A percentile compares a stretch with the other conserved stretches of the same genome.
Evolutionary conservation across 2,329 filamentous ascomycete genomes (phyloP).

Genomic region (Aspergillus carbonarius): DNA sequence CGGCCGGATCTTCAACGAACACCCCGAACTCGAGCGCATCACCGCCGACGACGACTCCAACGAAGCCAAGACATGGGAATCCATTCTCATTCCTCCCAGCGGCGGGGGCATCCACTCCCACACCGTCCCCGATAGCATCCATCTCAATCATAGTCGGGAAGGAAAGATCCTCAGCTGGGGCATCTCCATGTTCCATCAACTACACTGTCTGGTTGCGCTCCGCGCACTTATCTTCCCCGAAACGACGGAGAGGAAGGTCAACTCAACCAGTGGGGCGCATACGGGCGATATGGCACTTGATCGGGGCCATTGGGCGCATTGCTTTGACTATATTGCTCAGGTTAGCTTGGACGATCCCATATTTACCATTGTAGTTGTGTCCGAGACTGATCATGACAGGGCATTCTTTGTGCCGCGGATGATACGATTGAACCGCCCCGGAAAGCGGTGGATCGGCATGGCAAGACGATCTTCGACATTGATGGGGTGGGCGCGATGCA

Average conservation of each 20-base stretch:
- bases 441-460: neutral
- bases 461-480: slow-evolving; percentile 4
- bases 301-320: slow-evolving; percentile 17
- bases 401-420: slow-evolving; percentile 16
- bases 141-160: neutral
- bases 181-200: slow-evolving; percentile 16
- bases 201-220: slow-evolving; percentile 15
- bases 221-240: slow-evolving; percentile 12
- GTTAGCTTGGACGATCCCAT: neutral
- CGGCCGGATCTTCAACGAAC: neutral
- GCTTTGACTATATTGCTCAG: slow-evolving; percentile 21
- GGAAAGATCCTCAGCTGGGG: neutral
- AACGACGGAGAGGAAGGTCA: slow-evolving; percentile 1
- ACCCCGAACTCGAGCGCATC: neutral
- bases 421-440: slow-evolving; percentile 16
- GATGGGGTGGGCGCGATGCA: slow-evolving; percentile 13
- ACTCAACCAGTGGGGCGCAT: slow-evolving; percentile 5
- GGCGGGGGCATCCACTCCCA: slow-evolving; percentile 3
- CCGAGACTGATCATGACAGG: neutral
- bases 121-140: neutral
- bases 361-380: neutral
- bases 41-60: neutral
- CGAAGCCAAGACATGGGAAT: slow-evolving; percentile 7
- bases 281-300: neutral
- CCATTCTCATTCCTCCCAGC: slow-evolving; percentile 7